Evolutionary conservation across 192 early-diverging fungal species (phyloP), one percentile per base, ranked within the genome.

Genomic region (Funneliformis mosseae): DNA sequence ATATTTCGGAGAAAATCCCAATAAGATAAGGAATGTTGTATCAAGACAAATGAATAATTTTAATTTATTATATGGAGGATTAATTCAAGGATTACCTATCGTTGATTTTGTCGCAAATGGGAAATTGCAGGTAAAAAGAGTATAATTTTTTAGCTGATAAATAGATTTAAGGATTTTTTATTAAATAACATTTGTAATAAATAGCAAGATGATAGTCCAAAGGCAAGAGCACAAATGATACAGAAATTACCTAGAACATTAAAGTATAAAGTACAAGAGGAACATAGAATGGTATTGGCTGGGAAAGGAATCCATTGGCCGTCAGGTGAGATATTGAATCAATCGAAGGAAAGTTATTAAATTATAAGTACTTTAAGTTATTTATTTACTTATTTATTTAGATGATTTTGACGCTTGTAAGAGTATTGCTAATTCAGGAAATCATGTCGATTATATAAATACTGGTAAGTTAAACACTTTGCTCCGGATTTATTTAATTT

Each of bases 11-110:
- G 98, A 99, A 87, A 97, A 99, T 84, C 98, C 98, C 8, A 88
- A 94, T 83, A 99, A 99, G 84, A 92, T 99, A 28, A 83, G 92
- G 79, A 98, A 99, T 82, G 97, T 99, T 83, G 97, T 99, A 28
- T 87, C 87, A 50, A 91, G 88, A 4, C 98, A 97, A 75, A 79
- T 91, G 73, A 55, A 87, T 0, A 83, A 90, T 60, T 91, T 93
- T 69, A 82, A 85, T 77, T 84, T 83, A 71, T 83, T 87, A 77
- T 97, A 91, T 80, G 87, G 71, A 8, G 84, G 81, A 41, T 68
- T 88, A 5, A 76, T 94, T 16, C 81, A 86, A 48, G 87, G 87
- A 59, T 82, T 92, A 42, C 84, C 81, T 59, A 90, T 89, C 64
- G 87, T 91, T 10, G 83, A 25, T 59, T 66, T 67, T 79, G 38